Percentiles rank a stretch among this genome's conserved stretches.
Conservation (phyloP, 2,329 filamentous ascomycete species). For the Dothideomycetidae sp. region DNA sequence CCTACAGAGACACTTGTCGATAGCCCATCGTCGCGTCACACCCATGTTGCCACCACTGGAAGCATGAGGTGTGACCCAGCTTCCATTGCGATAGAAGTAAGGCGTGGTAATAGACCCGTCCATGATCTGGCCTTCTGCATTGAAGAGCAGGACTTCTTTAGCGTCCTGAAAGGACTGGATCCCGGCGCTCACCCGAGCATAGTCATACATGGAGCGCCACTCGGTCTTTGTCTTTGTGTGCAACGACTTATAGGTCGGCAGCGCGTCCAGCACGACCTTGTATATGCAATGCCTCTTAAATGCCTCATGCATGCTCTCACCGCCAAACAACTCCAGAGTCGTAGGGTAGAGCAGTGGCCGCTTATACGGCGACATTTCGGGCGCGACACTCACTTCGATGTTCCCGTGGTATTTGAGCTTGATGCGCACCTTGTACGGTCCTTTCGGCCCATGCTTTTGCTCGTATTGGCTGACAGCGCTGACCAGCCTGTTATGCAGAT, state of each 20-base stretch:
- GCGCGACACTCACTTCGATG: slow-evolving; percentile 26
- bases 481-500: slow-evolving; percentile 20
- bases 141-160: slow-evolving; percentile 67
- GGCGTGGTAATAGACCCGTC: slow-evolving; percentile 69
- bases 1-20: slow-evolving; percentile 51
- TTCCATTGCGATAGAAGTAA: slow-evolving; percentile 58
- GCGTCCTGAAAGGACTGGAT: slow-evolving; percentile 25
- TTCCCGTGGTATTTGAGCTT: slow-evolving; percentile 33
- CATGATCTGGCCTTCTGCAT: slow-evolving; percentile 53
- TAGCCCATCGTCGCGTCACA: slow-evolving; percentile 69
- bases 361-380: slow-evolving; percentile 29
- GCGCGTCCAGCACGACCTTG: slow-evolving; percentile 38
- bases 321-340: slow-evolving; percentile 32
- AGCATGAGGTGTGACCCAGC: slow-evolving; percentile 65
- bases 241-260: slow-evolving; percentile 38
- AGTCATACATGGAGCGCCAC: slow-evolving; percentile 54
- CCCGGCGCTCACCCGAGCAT: slow-evolving; percentile 51
- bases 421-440: slow-evolving; percentile 37
- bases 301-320: slow-evolving; percentile 14
- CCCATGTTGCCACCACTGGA: slow-evolving; percentile 66
- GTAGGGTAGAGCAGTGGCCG: slow-evolving; percentile 42
- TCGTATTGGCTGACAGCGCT: slow-evolving; percentile 19
- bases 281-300: slow-evolving; percentile 18
- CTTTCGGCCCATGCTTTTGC: slow-evolving; percentile 18
- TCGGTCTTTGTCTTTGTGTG: slow-evolving; percentile 84